Evolutionary conservation across 805 yeast genomes (phyloP), one percentile per base, ranked within the genome.

Genomic region (Pichia cephalocereana): DNA sequence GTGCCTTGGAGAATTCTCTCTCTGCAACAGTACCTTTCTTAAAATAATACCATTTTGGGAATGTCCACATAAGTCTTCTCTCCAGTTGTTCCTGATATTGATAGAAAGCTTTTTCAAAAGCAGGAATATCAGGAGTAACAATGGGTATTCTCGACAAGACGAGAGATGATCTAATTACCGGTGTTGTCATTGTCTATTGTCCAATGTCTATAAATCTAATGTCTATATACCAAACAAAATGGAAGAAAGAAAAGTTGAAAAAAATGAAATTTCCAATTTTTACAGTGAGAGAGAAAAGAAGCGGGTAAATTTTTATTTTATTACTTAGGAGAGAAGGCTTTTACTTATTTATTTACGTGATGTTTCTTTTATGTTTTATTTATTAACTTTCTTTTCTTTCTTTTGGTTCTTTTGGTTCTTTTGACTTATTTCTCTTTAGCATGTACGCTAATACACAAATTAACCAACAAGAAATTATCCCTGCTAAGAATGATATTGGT

Each of bases 31-130:
- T 83, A 52, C 98, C 98, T 58, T 78, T 82, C 61, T 84, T 86
- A 70, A 82, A 93, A 69, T 90, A 93, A 63, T 80, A 90, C 77
- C 88, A 88, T 57, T 83, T 81, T 6, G 99, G 98, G 66, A 93
- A 93, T 0, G 98, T 89, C 96, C 96, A 89, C 96, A 90, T 89
- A 56, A 93, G 73, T 58, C 98, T 77, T 61, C 82, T 82, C 72
- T 89, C 90, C 47, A 93, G 73, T 64, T 86, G 95, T 45, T 80
- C 77, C 66, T 90, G 96, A 64, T 93, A 93, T 46, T 79, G 71
- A 63, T 84, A 86, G 66, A 83, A 93, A 45, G 80, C 80, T 51
- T 70, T 60, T 57, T 88, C 96, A 57, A 91, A 83, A 48, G 72
- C 77, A 10, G 83, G 72, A 46, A 82, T 69, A 51, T 86, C 91